Evolutionary conservation across 345 rosid species (phyloP), one percentile per base, ranked within the genome.

Genomic region (Zanthoxylum bungeanum): DNA sequence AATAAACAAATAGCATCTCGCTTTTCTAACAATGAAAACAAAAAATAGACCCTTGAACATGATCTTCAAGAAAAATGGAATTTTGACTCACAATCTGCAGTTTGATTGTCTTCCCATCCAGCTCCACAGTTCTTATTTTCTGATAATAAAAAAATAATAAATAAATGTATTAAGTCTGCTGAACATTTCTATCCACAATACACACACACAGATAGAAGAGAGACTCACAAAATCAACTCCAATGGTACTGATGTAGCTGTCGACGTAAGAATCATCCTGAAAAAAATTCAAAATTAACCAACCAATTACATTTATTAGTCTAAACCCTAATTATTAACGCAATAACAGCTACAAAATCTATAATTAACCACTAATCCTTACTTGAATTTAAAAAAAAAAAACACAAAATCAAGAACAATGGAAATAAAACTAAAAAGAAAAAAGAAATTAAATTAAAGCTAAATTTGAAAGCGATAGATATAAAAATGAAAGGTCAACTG

Each of bases 201-300:
- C 1, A 62, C 24, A 37, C 22, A 17, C 6, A 6, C 2, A 8
- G 0, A 9, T 24, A 7, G 52, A 63, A 66, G 34, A 63, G 34
- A 62, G 60, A 69, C 97, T 87, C 64, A 87, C 93, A 73, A 91
- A 91, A 81, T 91, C 97, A 75, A 91, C 97, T 74, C 97, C 97
- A 56, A 89, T 89, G 69, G 93, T 91, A 53, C 97, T 91, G 71
- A 89, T 91, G 81, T 91, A 91, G 74, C 92, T 89, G 75, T 91
- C 93, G 46, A 91, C 80, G 78, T 91, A 91, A 33, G 93, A 90
- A 83, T 91, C 97, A 77, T 91, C 97, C 97, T 91, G 85, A 19
- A 73, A 67, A 40, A 42, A 64, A 27, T n/a, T n/a, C n/a, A 25
- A 53, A 53, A 25, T 9, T 4, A 12, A 25, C 19, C 44, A 44